Percentiles rank a stretch among this genome's conserved stretches.
Evolutionary conservation across 2,329 filamentous ascomycete species (phyloP).

Genomic region (Madurella mycetomatis): DNA sequence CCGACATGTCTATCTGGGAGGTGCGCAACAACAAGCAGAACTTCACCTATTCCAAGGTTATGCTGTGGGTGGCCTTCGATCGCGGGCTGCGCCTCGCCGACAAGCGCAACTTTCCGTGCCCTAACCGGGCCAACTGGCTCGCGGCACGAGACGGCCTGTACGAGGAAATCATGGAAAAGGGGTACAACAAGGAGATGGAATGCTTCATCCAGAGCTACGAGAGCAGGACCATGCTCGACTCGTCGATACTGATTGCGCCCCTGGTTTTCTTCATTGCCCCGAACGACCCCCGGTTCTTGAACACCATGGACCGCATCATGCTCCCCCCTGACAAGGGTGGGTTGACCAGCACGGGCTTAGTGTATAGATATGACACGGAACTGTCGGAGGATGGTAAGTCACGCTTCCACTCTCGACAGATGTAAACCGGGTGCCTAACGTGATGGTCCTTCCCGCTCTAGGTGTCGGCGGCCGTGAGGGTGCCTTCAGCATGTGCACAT

Average conservation of each 20-base stretch:
- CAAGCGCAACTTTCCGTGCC: conserved; percentile 71
- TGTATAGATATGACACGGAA: conserved; percentile 69
- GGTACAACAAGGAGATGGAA: conserved; percentile 65
- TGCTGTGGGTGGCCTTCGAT: conserved; percentile 80
- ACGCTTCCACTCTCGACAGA: not conserved
- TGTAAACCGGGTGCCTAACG: conserved; percentile 1
- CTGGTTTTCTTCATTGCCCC: conserved; percentile 76
- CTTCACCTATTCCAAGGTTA: conserved; percentile 77
- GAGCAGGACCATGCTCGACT: conserved; percentile 64
- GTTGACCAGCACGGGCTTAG: conserved; percentile 68
- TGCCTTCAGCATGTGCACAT: conserved; percentile 77
- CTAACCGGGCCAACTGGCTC: conserved; percentile 63
- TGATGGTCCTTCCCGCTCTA: conserved; percentile 30
- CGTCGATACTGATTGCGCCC: conserved; percentile 70
- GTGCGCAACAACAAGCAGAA: conserved; percentile 71
- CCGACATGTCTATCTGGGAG: conserved; percentile 83
- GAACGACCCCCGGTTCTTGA: conserved; percentile 70
- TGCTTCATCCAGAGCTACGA: conserved; percentile 76
- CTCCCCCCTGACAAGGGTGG: conserved; percentile 70
- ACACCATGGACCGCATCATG: conserved; percentile 68
- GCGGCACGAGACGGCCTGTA: conserved; percentile 63
- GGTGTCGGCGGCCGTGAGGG: conserved; percentile 71
- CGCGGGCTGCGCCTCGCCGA: conserved; percentile 68
- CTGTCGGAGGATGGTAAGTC: conserved; percentile 62
- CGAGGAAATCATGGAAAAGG: conserved; percentile 73